Evolutionary conservation across 805 yeast genomes (phyloP), one percentile per base, ranked within the genome.

Genomic region (Candida boidinii): DNA sequence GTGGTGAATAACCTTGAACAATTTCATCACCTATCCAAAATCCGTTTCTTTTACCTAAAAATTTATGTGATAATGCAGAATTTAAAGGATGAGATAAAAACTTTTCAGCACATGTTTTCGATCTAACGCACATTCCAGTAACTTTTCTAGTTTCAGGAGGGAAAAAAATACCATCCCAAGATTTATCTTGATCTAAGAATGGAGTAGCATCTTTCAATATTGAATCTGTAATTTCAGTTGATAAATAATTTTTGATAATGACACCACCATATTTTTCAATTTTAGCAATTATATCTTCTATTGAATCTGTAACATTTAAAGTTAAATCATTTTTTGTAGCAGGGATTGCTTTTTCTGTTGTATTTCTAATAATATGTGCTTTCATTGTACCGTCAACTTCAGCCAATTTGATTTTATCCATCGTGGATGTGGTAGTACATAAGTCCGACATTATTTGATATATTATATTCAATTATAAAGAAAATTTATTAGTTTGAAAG

Each of bases 181-280:
- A 26, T 17, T 33, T 31, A 30, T 44, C 43, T 8, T 44, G 38
- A 34, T 41, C 46, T 27, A 43, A 38, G 21, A 37, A 38, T 9
- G 52, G 52, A 5, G 37, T 33, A 14, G 41, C 34, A 17, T 48
- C 49, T 3, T 34, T 28, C n/a, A 35, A 35, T 30, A 46, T 42
- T 17, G 31, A 17, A 3, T 39, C 44, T 29, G 38, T 31, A 4
- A 16, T 30, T 9, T 34, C 37, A 6, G 24, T 26, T 9, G 37
- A 27, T 16, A 44, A 28, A 32, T 35, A 41, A 32, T 44, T 37
- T 28, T 38, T 39, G 17, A 48, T 40, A 9, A 48, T 31, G 28
- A 48, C 42, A 25, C 47, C 41, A 17, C 52, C 52, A 23, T 43
- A 44, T 16, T 25, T 39, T 29, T 48, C 44, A 22, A 51, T 29